Base-by-base conservation (phyloP, 1,139 yeast species). In the Hanseniaspora gamundiae region DNA sequence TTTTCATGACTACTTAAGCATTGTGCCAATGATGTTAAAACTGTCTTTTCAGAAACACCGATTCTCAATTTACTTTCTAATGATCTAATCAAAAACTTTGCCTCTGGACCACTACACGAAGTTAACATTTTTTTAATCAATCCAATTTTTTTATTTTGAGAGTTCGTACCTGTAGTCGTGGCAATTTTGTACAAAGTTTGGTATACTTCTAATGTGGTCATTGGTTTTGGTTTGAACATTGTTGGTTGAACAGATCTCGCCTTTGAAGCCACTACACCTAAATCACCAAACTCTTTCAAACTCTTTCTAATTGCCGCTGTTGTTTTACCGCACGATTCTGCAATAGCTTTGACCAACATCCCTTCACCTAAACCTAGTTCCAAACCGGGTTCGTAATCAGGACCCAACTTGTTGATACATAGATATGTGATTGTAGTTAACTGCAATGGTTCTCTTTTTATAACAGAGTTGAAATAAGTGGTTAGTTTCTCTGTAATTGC, bases 291-390 rank as follows among this genome's bases (percentile, higher is more conserved):
- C 48, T 81, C 77, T 46, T 77, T 78, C 56, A 80, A 85, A 47
- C 86, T 94, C 33, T 70, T 68, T 59, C 78, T 86, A 47, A 91
- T 74, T 50, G 80, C 85, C 2, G 77, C 66, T 2, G 76, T 54
- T 0, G 87, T 71, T 47, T 95, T 70, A 1, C 98, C 98, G 17
- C 94, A 88, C 44, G 95, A 78, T 56, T 85, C 95, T 39, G 88
- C 78, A 39, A 91, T 77, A 0, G 98, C 93, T 58, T 88, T 91
- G 57, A 87, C 77, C 35, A 91, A 67, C 16, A 91, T 61, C 0
- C 93, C 78, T 60, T 91, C 98, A 13, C 98, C 99, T 2, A 91
- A 70, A 0, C 98, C 97, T 31, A 91, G 66, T 57, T 91, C 98
- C 48, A 88, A 67, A 35, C 93, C 95, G 5, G 61, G 60, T 56